Conservation (phyloP, 306 rosid species). For the Quercus mongolica region DNA sequence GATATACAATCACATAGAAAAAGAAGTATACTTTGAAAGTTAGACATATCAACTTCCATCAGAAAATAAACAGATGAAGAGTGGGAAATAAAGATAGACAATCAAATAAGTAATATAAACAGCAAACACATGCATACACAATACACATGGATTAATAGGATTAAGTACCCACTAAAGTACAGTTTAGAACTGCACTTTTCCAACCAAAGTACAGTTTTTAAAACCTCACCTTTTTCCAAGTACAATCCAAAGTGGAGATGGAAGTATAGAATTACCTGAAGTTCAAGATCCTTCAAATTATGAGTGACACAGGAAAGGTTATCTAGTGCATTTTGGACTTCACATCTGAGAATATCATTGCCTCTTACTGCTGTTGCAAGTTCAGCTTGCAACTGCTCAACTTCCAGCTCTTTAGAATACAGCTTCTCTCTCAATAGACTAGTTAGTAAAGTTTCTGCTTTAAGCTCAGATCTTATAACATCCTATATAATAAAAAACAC, state of each 20-base stretch:
- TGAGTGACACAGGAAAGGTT: constrained; percentile 62
- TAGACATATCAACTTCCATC: background rate
- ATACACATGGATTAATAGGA: background rate
- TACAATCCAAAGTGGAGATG: constrained; percentile 3
- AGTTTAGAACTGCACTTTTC: too few species aligned
- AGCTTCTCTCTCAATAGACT: constrained; percentile 76
- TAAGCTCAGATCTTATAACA: constrained; percentile 56
- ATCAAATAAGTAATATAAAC: background rate
- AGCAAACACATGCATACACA: background rate
- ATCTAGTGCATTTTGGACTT: constrained; percentile 75
- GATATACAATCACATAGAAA: background rate
- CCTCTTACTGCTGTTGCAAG: constrained; percentile 94
- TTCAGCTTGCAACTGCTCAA: constrained; percentile 89
- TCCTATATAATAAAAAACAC: constrained; percentile 42
- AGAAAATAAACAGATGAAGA: background rate
- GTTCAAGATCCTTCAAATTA: constrained; percentile 73
- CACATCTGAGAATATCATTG: constrained; percentile 68
- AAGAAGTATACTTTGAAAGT: background rate
- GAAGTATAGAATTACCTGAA: constrained; percentile 58
- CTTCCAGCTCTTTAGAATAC: constrained; percentile 76
- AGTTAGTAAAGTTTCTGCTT: constrained; percentile 77
- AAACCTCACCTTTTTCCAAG: too few species aligned
- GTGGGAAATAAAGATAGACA: too few species aligned
- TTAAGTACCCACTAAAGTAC: too few species aligned
- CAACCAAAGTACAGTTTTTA: too few species aligned